Conservation (phyloP, 2,329 filamentous ascomycete species). For the Colletotrichum sp. region DNA sequence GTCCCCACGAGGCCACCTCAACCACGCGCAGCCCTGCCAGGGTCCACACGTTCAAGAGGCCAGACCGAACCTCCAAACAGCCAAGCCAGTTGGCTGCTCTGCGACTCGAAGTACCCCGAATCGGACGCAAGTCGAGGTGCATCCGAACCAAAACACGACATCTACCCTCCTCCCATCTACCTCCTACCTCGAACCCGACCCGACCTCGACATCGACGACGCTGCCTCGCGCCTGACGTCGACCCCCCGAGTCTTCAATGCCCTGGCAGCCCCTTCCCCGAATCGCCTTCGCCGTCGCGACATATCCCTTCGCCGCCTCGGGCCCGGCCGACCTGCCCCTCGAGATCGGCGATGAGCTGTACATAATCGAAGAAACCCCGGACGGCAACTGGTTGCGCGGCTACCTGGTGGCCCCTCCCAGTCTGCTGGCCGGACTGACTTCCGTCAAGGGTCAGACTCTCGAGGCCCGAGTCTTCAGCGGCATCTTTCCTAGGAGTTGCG, state of each 20-base stretch:
- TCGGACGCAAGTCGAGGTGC: neutral
- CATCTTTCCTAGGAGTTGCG: slow-evolving; percentile 93
- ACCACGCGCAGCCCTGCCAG: slow-evolving; percentile 11
- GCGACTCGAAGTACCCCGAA: neutral
- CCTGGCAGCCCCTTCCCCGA: slow-evolving; percentile 95
- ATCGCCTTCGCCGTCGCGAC: slow-evolving; percentile 98
- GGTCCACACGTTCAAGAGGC: slow-evolving; percentile 18
- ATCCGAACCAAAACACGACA: neutral
- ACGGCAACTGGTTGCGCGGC: slow-evolving; percentile 92
- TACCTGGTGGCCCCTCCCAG: slow-evolving; percentile 96
- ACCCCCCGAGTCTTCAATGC: slow-evolving; percentile 62
- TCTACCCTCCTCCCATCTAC: neutral
- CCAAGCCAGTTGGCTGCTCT: neutral
- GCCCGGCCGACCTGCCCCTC: slow-evolving; percentile 89
- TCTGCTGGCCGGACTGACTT: slow-evolving; percentile 88
- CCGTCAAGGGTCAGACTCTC: slow-evolving; percentile 88
- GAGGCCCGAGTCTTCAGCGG: slow-evolving; percentile 98
- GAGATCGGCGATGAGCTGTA: slow-evolving; percentile 99
- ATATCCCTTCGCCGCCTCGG: slow-evolving; percentile 88
- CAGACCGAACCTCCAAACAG: neutral
- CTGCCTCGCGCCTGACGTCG: neutral
- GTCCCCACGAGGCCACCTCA: slow-evolving; percentile 20
- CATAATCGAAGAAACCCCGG: slow-evolving; percentile 94
- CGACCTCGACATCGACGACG: neutral
- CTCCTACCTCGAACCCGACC: neutral